Percentiles rank a stretch among this genome's conserved stretches.
phyloP scores from a whole-genome alignment of 768 basidiomycete genomes.

The Phanerochaete sordida region DNA sequence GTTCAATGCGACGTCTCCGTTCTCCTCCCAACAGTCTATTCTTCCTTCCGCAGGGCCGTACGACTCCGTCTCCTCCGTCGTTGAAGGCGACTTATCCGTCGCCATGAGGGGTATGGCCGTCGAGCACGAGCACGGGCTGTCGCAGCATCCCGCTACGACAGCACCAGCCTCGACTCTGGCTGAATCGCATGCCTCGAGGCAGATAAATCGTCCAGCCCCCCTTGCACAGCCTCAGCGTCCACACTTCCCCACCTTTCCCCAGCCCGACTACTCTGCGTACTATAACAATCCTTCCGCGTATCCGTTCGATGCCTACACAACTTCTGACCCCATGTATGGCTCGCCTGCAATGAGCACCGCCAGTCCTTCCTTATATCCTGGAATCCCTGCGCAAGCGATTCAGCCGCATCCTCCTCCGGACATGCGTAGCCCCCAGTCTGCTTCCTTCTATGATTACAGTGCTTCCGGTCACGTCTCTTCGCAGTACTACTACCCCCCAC shows the following conservation, averaged over 20 bases:
- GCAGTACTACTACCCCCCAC: slow-evolving; percentile 60
- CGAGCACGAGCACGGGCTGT: slow-evolving; percentile 45
- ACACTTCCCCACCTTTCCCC: slow-evolving; percentile 48
- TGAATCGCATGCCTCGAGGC: slow-evolving; percentile 9
- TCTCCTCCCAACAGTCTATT: slow-evolving; percentile 25
- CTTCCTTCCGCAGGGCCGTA: slow-evolving; percentile 21
- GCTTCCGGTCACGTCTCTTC: slow-evolving; percentile 43
- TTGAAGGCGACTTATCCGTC: slow-evolving; percentile 52
- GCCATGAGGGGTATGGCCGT: slow-evolving; percentile 61
- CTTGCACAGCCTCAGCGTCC: slow-evolving; percentile 40
- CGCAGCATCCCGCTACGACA: slow-evolving; percentile 23
- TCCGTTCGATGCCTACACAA: slow-evolving; percentile 41
- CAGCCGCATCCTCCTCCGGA: slow-evolving; percentile 40
- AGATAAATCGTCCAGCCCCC: slow-evolving; percentile 39
- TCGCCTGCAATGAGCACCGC: slow-evolving; percentile 39
- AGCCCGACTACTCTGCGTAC: slow-evolving; percentile 58
- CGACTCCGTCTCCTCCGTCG: slow-evolving; percentile 38
- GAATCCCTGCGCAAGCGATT: slow-evolving; percentile 37
- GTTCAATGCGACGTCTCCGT: slow-evolving; percentile 29
- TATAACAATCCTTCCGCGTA: slow-evolving; percentile 52
- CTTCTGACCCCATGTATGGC: slow-evolving; percentile 51
- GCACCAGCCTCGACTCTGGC: not conserved
- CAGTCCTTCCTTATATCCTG: slow-evolving; percentile 47
- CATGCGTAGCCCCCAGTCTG: slow-evolving; percentile 44
- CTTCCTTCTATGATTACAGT: slow-evolving; percentile 58